These are phyloP conservation scores for Kalmusia sp. DNA, from an alignment of 2,329 filamentous ascomycete species.

Conservation along the genomic window DNA sequence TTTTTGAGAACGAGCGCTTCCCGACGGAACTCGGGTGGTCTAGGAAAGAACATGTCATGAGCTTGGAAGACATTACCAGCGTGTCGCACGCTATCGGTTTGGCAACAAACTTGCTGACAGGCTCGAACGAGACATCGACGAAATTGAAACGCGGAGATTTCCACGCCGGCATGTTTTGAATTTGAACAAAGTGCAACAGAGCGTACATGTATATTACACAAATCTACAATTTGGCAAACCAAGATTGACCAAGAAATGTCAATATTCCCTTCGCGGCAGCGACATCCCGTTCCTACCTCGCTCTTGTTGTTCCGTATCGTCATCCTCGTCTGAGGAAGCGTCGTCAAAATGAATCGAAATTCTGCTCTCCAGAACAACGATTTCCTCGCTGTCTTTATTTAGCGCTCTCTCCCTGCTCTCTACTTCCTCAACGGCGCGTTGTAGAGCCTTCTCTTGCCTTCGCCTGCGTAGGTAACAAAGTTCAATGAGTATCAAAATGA, in stretches of 20 bases:
- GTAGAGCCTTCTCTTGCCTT: conserved; percentile 23
- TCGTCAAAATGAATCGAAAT: conserved; percentile 31
- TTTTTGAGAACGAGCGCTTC: conserved; percentile 56
- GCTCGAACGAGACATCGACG: neutral
- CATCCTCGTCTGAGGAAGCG: conserved; percentile 16
- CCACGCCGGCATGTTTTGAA: conserved; percentile 3
- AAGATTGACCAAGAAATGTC: neutral
- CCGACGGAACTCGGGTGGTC: conserved; percentile 53
- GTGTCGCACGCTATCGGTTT: conserved; percentile 9
- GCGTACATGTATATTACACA: too few relatives aligned
- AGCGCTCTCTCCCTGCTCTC: conserved; percentile 24
- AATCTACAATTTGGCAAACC: too few relatives aligned
- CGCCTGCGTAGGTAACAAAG: conserved; percentile 24
- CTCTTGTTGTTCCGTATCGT: conserved; percentile 14
- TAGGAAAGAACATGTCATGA: conserved; percentile 20
- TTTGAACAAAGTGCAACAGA: too few relatives aligned
- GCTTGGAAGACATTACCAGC: conserved; percentile 15
- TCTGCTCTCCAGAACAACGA: conserved; percentile 32
- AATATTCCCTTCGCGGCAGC: conserved; percentile 16
- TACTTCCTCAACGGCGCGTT: conserved; percentile 27
- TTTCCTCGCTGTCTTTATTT: conserved; percentile 25
- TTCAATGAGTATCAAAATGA: conserved; percentile 8
- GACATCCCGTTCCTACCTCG: conserved; percentile 28
- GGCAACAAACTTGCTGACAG: conserved; percentile 18
- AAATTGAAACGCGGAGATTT: conserved; percentile 3